Evolutionary conservation across 164 flowering plant species (phyloP), one percentile per base, ranked within the genome.

Genomic region (Brasenia schreberi): DNA sequence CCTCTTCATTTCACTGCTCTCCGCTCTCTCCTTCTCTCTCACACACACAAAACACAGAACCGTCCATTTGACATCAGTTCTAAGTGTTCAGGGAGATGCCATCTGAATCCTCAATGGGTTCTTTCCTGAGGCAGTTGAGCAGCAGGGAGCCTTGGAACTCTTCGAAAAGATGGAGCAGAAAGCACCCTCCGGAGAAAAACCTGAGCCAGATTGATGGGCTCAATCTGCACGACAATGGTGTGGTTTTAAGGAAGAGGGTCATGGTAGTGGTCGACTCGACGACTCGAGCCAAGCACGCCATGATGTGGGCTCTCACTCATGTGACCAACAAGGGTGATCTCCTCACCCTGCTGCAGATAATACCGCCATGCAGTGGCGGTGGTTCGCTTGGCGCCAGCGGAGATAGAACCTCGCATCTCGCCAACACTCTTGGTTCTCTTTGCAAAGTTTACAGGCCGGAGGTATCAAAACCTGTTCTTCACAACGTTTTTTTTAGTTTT

Each of bases 291-390:
- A 88, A 83, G 72, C 90, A 88, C 79, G 96, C 96, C 0, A 83
- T 92, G 96, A 82, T 90, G 84, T 92, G 96, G 96, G 96, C 98
- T 5, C 81, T 90, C 11, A 88, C 96, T 6, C 98, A 92, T 82
- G 82, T 90, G 5, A 70, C 87, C 7, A 87, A 92, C 69, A 84
- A 83, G 69, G 95, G 91, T 65, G 98, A 92, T 75, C 73, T 83
- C 33, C 82, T 92, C 62, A 92, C 95, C 67, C 77, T 92, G 1
- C 90, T 92, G 69, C 93, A 89, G 69, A 69, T 92, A 65, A 72
- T 83, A 14, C 79, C 84, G 65, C 79, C 83, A 67, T 73, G 75
- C 63, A 10, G 67, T 14, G 43, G 72, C 66, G 59, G 17, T 6
- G 23, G 43, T 5, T 60, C 77, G 42, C 63, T 23, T 60, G 39